Conservation (phyloP, 2,329 filamentous ascomycete species). For the Fusarium tricinctum region DNA sequence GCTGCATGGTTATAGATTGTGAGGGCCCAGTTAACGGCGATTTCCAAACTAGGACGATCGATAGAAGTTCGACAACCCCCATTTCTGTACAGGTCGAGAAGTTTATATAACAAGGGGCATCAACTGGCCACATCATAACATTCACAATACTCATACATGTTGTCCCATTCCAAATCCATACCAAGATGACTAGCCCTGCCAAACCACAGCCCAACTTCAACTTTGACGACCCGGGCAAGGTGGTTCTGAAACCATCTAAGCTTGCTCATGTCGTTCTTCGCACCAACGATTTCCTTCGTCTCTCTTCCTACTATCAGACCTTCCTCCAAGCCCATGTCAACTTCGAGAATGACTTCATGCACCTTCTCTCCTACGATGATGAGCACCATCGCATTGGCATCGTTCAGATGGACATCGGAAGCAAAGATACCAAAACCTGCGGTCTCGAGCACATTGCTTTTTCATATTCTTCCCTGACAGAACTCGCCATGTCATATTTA, state of each 20-base stretch:
- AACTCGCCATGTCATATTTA: not conserved
- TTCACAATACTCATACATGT: not conserved
- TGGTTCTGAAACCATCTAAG: not conserved
- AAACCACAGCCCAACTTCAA: not conserved
- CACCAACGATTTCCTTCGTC: not conserved
- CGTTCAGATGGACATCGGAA: not conserved
- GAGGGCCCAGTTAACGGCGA: not conserved
- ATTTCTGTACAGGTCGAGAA: no score
- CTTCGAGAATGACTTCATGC: constrained; percentile 8
- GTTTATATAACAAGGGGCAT: no score
- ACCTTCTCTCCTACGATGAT: constrained; percentile 5
- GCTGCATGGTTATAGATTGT: not conserved
- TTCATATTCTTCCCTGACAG: not conserved
- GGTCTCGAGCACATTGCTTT: constrained; percentile 6
- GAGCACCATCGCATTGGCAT: not conserved
- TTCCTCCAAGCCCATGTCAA: constrained; percentile 3
- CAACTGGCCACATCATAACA: no score
- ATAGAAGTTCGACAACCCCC: no score
- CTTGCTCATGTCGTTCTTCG: constrained; percentile 6
- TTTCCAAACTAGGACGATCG: no score
- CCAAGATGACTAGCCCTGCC: not conserved
- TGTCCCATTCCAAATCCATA: no score
- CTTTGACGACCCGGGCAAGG: constrained; percentile 1
- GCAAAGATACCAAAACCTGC: not conserved
- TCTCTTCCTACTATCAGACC: not conserved